A percentile compares a stretch with the other conserved stretches of the same genome.
These are phyloP conservation scores for Vanrija humicola DNA, from an alignment of 1,284 basidiomycete genomes.

Conservation along the genomic window DNA sequence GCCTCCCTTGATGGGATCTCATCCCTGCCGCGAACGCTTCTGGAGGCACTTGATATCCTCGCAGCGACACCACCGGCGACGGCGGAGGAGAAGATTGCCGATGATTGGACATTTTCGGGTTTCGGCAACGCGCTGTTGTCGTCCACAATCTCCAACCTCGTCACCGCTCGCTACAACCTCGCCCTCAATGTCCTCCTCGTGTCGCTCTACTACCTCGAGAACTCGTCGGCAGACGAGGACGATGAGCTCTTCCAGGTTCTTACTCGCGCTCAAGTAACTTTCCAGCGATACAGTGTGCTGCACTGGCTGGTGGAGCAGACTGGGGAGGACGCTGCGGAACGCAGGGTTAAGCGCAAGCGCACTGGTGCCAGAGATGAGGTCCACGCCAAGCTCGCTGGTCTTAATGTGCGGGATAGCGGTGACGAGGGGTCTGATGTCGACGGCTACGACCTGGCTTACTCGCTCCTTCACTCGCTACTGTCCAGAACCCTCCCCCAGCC, in stretches of 20 bases:
- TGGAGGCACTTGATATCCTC: conserved; percentile 28
- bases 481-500: conserved; percentile 35
- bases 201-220: conserved; percentile 37
- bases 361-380: conserved; percentile 25
- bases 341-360: conserved; percentile 19
- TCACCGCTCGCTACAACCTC: conserved; percentile 39
- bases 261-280: conserved; percentile 31
- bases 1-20: conserved; percentile 23
- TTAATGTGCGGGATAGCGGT: conserved; percentile 32
- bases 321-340: conserved; percentile 23
- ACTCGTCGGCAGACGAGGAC: conserved; percentile 21
- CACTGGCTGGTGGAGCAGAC: conserved; percentile 42
- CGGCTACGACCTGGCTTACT: conserved; percentile 54
- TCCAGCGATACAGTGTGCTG: conserved; percentile 41
- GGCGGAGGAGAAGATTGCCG: background rate
- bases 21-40: conserved; percentile 15
- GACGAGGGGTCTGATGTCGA: conserved; percentile 23
- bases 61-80: background rate
- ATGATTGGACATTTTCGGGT: conserved; percentile 28
- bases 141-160: conserved; percentile 25
- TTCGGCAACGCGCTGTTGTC: conserved; percentile 41
- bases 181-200: conserved; percentile 42
- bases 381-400: conserved; percentile 50
- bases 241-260: conserved; percentile 35
- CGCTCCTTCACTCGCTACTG: conserved; percentile 66